phyloP scores from a whole-genome alignment of 805 yeast genomes.

The Candida vaughaniae region DNA sequence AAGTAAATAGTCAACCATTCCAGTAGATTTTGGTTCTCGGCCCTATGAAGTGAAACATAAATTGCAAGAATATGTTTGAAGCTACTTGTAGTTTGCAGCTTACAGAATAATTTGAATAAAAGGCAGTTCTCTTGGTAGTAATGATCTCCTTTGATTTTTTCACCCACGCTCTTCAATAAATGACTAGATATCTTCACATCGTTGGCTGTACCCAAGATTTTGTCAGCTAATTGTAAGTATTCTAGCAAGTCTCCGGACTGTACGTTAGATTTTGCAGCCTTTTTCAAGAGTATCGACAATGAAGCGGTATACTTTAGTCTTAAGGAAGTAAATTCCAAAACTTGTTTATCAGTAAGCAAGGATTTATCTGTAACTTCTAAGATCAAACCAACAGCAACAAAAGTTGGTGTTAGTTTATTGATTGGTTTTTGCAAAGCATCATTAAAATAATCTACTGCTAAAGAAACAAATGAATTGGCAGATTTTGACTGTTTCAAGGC shows the following conservation, averaged over 20 bases:
- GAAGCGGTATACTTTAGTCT: too few relatives aligned
- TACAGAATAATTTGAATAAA: constrained; percentile 4
- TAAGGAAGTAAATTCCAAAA: too few relatives aligned
- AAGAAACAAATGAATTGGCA: constrained; percentile 2
- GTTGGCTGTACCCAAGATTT: too few relatives aligned
- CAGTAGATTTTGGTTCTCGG: background rate
- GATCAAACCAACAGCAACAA: constrained; percentile 2
- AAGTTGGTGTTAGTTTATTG: background rate
- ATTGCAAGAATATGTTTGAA: constrained; percentile 6
- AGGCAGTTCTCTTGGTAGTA: background rate
- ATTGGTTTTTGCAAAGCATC: constrained; percentile 1
- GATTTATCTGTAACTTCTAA: background rate
- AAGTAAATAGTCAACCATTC: background rate
- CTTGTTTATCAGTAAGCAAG: background rate
- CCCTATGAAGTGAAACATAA: background rate
- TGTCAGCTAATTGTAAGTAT: too few relatives aligned
- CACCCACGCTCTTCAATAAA: too few relatives aligned
- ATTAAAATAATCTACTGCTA: background rate
- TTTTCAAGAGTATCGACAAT: too few relatives aligned
- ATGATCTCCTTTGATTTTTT: too few relatives aligned
- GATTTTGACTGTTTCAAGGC: constrained; percentile 23
- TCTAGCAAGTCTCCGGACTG: too few relatives aligned
- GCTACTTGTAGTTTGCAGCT: background rate
- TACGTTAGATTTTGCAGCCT: too few relatives aligned
- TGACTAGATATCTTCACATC: too few relatives aligned